Evolutionary conservation across 345 rosid genomes (phyloP), one percentile per base, ranked within the genome.

Genomic region (Hibiscus trionum): DNA sequence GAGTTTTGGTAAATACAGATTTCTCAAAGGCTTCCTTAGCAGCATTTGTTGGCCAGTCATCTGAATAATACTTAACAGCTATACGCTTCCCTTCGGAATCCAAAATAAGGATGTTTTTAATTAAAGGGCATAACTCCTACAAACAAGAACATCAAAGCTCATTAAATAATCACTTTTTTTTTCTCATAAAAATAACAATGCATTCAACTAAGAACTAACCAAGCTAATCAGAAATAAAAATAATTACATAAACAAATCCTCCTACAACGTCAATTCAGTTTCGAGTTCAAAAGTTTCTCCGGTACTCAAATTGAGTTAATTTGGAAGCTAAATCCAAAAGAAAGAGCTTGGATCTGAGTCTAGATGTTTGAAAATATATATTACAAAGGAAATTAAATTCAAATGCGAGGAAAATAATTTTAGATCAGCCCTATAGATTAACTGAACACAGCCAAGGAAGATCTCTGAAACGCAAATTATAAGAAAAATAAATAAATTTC

Each of bases 391-490:
- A 58, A 57, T 35, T 42, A 9, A 71, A 71, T 58, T 42, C 8
- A 57, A 58, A 60, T 12, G 9, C 11, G 42, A 44, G 15, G 64
- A 6, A 26, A 57, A 37, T 24, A 58, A 14, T 11, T 21, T 7
- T 39, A 70, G 73, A 70, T 70, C 73, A 58, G 50, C 35, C 24
- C 15, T 71, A 2, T n/a, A 21, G 12, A 39, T 10, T 12, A 33
- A 17, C 46, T 33, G 11, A 31, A 35, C 4, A n/a, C 21, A 55
- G 17, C 31, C 53, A 70, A 57, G 42, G 12, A 29, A 58, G 31
- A 70, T 35, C 73, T 39, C 50, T 55, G 39, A 37, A 71, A 58
- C 62, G 4, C 64, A 70, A 55, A 53, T 60, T 52, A 39, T 39
- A 7, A 33, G 31, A 5, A 50, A 5, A 14, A 50, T 4, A 3